Conservation (phyloP, 805 yeast species). For the Maudiozyma turicensis region DNA sequence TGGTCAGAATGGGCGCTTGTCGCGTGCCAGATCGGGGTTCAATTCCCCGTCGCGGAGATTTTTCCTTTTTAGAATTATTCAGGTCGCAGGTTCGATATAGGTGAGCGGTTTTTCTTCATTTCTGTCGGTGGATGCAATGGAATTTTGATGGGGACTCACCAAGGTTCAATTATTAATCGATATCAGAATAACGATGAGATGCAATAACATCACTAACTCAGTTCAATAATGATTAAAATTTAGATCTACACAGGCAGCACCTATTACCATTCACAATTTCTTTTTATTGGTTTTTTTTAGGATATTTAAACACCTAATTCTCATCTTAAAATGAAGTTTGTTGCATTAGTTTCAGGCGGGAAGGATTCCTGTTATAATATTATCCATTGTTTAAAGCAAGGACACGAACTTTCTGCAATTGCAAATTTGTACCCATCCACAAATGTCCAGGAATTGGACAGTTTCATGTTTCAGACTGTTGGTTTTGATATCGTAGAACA, state of each 20-base stretch:
- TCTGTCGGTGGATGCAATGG: too few species aligned
- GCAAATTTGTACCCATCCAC: slow-evolving; percentile 71
- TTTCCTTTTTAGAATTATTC: neutral
- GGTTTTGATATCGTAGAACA: slow-evolving; percentile 70
- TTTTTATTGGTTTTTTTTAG: too few species aligned
- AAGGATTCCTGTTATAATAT: slow-evolving; percentile 91
- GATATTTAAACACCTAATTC: too few species aligned
- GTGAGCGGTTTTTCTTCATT: too few species aligned
- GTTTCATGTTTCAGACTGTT: slow-evolving; percentile 96
- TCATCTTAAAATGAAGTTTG: slow-evolving; percentile 61
- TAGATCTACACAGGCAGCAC: too few species aligned
- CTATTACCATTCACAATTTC: too few species aligned
- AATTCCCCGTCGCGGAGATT: slow-evolving; percentile 23
- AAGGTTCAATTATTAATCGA: too few species aligned
- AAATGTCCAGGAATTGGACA: slow-evolving; percentile 64
- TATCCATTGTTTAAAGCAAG: slow-evolving; percentile 72
- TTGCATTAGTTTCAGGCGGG: slow-evolving; percentile 90
- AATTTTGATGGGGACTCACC: too few species aligned
- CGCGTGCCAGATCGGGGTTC: slow-evolving; percentile 25
- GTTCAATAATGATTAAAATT: too few species aligned
- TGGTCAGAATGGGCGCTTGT: slow-evolving; percentile 22
- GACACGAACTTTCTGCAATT: slow-evolving; percentile 77
- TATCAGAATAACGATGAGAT: too few species aligned
- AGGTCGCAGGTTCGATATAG: too few species aligned
- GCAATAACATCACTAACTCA: too few species aligned